phyloP scores from a whole-genome alignment of 441 rosid genomes.

The Biscutella laevigata region DNA sequence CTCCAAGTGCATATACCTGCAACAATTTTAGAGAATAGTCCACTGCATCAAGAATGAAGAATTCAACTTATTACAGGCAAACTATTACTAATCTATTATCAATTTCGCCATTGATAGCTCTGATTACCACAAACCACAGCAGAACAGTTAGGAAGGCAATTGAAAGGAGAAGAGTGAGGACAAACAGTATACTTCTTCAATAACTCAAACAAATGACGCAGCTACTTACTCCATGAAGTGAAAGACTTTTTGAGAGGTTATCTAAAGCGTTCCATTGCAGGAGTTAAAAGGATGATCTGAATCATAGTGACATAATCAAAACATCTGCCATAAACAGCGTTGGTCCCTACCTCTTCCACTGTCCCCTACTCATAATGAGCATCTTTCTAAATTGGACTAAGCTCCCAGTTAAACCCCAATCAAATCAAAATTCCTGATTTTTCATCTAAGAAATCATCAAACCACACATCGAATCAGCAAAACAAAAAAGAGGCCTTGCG shows the following conservation, averaged over 20 bases:
- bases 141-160: background rate
- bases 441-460: background rate
- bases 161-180: background rate
- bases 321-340: slow-evolving; percentile 3
- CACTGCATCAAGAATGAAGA: background rate
- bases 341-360: slow-evolving; percentile 13
- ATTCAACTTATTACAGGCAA: background rate
- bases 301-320: background rate
- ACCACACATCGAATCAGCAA: background rate
- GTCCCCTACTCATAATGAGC: background rate
- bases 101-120: background rate
- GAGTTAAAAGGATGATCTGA: background rate
- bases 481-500: too few relatives aligned
- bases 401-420: background rate
- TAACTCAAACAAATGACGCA: background rate
- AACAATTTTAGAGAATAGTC: background rate
- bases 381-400: background rate
- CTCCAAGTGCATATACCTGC: slow-evolving; percentile 85
- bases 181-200: background rate
- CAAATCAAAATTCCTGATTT: background rate
- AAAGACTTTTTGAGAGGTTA: too few relatives aligned
- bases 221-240: background rate
- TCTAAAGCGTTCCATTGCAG: background rate
- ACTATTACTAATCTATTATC: too few relatives aligned
- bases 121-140: background rate